These are phyloP conservation scores for Suhomyces terraborum DNA, from an alignment of 1,139 yeast species.

Conservation along the genomic window DNA sequence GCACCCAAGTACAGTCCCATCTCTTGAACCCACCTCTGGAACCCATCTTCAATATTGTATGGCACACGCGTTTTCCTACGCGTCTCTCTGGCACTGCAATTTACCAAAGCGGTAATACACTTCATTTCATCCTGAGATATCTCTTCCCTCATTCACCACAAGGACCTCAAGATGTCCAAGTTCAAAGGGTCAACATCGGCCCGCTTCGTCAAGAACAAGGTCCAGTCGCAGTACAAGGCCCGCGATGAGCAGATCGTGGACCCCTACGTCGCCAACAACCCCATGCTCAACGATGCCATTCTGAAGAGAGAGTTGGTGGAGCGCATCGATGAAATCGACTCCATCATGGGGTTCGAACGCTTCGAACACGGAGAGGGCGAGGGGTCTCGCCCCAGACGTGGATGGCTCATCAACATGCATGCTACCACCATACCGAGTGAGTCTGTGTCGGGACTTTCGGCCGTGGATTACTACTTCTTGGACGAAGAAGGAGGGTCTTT, in stretches of 20 bases:
- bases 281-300: slow-evolving; percentile 45
- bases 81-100: slow-evolving; percentile 2
- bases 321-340: slow-evolving; percentile 65
- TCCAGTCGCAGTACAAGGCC: slow-evolving; percentile 21
- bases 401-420: slow-evolving; percentile 93
- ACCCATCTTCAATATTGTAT: background rate
- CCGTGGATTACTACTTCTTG: slow-evolving; percentile 92
- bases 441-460: slow-evolving; percentile 58
- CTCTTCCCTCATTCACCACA: background rate
- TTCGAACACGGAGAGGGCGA: slow-evolving; percentile 62
- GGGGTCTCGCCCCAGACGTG: slow-evolving; percentile 59
- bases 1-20: too few relatives aligned
- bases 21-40: background rate
- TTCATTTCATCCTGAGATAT: background rate
- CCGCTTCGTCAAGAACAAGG: slow-evolving; percentile 52
- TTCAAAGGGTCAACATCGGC: slow-evolving; percentile 58
- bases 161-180: slow-evolving; percentile 1
- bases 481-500: slow-evolving; percentile 98
- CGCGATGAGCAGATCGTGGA: slow-evolving; percentile 20
- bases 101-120: slow-evolving; percentile 3
- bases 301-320: slow-evolving; percentile 46
- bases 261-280: slow-evolving; percentile 35
- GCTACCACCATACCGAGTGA: slow-evolving; percentile 61
- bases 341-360: slow-evolving; percentile 82
- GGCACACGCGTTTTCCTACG: slow-evolving; percentile 2